Conservation (phyloP, 768 basidiomycete genomes). For the Leccinum uliginosum region DNA sequence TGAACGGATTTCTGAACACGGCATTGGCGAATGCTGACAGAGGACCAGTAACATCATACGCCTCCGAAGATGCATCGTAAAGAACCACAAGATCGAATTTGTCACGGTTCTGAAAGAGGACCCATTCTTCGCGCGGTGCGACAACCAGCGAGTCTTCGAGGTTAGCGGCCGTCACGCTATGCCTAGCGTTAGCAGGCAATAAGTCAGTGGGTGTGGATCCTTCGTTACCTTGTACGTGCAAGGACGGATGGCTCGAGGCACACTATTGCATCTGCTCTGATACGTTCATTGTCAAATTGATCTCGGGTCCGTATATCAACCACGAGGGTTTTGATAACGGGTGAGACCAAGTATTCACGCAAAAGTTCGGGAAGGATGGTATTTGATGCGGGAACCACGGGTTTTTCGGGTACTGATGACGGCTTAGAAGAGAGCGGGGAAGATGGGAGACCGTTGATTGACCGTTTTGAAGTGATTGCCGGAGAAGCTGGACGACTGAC, state of each 20-base stretch:
- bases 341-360: constrained; percentile 49
- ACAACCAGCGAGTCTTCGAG: constrained; percentile 75
- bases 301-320: constrained; percentile 80
- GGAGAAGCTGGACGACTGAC: constrained; percentile 65
- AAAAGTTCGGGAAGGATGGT: constrained; percentile 58
- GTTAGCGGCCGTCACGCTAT: constrained; percentile 58
- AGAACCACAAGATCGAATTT: constrained; percentile 86
- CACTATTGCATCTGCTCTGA: constrained; percentile 63
- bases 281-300: constrained; percentile 72
- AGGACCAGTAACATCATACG: constrained; percentile 48
- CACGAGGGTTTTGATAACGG: constrained; percentile 57
- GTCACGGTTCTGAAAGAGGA: constrained; percentile 78
- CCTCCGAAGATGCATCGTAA: constrained; percentile 66
- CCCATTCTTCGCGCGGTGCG: constrained; percentile 64
- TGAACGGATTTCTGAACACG: constrained; percentile 71
- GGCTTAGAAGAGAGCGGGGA: constrained; percentile 30
- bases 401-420: constrained; percentile 31
- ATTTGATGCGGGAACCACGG: constrained; percentile 56
- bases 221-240: constrained; percentile 56
- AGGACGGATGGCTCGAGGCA: constrained; percentile 85
- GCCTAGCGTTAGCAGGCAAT: constrained; percentile 8
- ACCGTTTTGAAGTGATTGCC: constrained; percentile 39
- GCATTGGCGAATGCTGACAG: constrained; percentile 58
- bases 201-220: constrained; percentile 3
- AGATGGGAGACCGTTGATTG: constrained; percentile 35